Percentiles rank a stretch among this genome's conserved stretches.
Conservation (phyloP, 768 basidiomycete genomes). For the Hericium erinaceus region DNA sequence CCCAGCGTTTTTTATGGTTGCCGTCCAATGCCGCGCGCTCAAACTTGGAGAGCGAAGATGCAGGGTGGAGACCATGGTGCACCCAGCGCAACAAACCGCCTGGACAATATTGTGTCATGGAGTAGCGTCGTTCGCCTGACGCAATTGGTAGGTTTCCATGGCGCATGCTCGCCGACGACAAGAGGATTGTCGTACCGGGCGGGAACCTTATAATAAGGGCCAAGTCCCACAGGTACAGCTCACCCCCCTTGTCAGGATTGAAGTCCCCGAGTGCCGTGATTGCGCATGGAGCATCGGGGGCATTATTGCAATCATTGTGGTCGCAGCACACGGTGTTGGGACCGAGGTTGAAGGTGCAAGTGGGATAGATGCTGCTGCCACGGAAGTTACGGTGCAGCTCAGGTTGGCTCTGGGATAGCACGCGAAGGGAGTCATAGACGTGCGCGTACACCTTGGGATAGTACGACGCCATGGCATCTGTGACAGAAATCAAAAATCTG, state of each 20-base stretch:
- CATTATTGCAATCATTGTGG: constrained; percentile 9
- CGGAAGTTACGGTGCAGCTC: constrained; percentile 8
- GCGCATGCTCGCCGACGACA: constrained; percentile 11
- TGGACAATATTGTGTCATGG: too few relatives aligned
- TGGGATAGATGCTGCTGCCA: constrained; percentile 8
- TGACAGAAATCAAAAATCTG: not conserved
- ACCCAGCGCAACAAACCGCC: too few relatives aligned
- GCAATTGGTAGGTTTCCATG: constrained; percentile 15
- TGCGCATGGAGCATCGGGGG: constrained; percentile 6
- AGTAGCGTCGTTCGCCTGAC: not conserved
- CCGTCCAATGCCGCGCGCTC: not conserved
- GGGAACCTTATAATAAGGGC: constrained; percentile 15
- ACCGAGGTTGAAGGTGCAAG: constrained; percentile 13
- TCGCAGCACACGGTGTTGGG: constrained; percentile 1
- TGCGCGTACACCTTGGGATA: not conserved
- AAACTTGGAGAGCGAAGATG: not conserved
- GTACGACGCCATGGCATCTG: not conserved
- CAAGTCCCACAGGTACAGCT: constrained; percentile 14
- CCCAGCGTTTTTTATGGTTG: not conserved
- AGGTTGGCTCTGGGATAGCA: not conserved
- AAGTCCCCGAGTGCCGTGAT: constrained; percentile 12
- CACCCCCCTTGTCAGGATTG: constrained; percentile 10
- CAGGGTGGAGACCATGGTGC: not conserved
- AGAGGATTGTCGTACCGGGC: constrained; percentile 10
- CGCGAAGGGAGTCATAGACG: not conserved